phyloP scores from a whole-genome alignment of 192 early-diverging fungal species.

The Kickxella alabastrina region DNA sequence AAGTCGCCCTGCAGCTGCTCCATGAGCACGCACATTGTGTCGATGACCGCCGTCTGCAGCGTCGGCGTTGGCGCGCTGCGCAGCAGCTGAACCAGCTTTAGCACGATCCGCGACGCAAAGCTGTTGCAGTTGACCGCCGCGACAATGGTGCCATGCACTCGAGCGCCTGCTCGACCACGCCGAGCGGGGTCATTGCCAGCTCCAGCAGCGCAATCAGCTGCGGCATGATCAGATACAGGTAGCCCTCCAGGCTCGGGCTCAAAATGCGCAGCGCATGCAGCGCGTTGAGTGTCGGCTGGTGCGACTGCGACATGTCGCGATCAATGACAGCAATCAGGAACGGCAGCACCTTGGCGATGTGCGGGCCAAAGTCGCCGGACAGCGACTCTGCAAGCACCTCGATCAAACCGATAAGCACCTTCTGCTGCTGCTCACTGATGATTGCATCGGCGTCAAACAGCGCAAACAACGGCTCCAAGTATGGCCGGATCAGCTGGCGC shows the following conservation, averaged over 20 bases:
- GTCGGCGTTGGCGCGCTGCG: constrained; percentile 46
- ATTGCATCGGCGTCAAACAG: constrained; percentile 72
- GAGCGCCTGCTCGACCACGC: constrained; percentile 63
- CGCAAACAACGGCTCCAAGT: constrained; percentile 72
- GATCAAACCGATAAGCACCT: constrained; percentile 78
- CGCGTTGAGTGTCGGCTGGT: constrained; percentile 62
- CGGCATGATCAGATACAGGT: constrained; percentile 86
- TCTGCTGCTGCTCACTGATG: constrained; percentile 61
- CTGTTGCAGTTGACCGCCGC: constrained; percentile 76
- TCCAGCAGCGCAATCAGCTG: constrained; percentile 79
- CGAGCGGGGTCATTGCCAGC: constrained; percentile 57
- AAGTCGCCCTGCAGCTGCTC: constrained; percentile 85
- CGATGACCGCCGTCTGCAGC: constrained; percentile 66
- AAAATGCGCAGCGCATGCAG: constrained; percentile 78
- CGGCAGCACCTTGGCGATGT: constrained; percentile 75
- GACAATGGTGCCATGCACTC: constrained; percentile 69
- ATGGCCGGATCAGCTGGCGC: constrained; percentile 85
- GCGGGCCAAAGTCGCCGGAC: constrained; percentile 84
- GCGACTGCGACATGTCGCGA: constrained; percentile 64
- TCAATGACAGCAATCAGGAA: constrained; percentile 85
- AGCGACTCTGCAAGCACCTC: constrained; percentile 82
- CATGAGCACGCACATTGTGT: constrained; percentile 74
- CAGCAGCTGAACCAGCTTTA: constrained; percentile 76
- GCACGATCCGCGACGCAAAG: constrained; percentile 83
- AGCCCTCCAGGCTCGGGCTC: constrained; percentile 86